These are phyloP conservation scores for Agaricales sp. DNA, from an alignment of 1,284 basidiomycete species.

Conservation along the genomic window DNA sequence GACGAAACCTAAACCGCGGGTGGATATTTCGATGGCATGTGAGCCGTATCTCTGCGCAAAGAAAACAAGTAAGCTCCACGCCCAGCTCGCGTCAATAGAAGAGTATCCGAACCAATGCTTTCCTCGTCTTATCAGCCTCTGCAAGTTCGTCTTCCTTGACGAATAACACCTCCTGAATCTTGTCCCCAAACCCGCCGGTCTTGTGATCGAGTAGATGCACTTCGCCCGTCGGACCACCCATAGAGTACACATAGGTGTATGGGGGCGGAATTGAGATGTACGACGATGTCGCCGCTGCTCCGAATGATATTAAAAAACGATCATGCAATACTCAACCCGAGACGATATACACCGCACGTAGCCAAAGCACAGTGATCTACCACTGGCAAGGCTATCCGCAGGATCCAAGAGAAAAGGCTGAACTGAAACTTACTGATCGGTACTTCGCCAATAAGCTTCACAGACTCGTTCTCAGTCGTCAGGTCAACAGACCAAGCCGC, in stretches of 20 bases:
- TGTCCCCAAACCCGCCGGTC: constrained; percentile 26
- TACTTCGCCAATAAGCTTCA: constrained; percentile 28
- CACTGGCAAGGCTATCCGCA: not conserved
- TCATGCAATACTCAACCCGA: not conserved
- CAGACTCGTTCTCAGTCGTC: constrained; percentile 16
- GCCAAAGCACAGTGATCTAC: constrained; percentile 9
- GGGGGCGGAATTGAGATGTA: constrained; percentile 36
- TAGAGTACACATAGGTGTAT: constrained; percentile 33
- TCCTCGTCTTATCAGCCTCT: constrained; percentile 34
- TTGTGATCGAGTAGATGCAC: constrained; percentile 24
- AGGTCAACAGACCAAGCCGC: constrained; percentile 29
- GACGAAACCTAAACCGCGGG: constrained; percentile 28
- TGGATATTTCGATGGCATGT: constrained; percentile 35
- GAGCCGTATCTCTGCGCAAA: constrained; percentile 31
- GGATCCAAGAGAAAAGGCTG: constrained; percentile 1
- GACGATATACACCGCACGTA: not conserved
- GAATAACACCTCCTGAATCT: constrained; percentile 34
- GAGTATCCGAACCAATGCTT: constrained; percentile 27
- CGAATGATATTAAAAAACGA: not conserved
- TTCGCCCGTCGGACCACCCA: constrained; percentile 37
- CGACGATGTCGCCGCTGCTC: constrained; percentile 33
- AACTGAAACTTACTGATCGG: constrained; percentile 27
- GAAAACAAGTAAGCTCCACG: constrained; percentile 1
- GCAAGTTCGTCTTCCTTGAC: constrained; percentile 28
- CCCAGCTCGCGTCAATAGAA: not conserved